phyloP scores from a whole-genome alignment of 257 asterid genomes.

The Osmanthus fragrans region DNA sequence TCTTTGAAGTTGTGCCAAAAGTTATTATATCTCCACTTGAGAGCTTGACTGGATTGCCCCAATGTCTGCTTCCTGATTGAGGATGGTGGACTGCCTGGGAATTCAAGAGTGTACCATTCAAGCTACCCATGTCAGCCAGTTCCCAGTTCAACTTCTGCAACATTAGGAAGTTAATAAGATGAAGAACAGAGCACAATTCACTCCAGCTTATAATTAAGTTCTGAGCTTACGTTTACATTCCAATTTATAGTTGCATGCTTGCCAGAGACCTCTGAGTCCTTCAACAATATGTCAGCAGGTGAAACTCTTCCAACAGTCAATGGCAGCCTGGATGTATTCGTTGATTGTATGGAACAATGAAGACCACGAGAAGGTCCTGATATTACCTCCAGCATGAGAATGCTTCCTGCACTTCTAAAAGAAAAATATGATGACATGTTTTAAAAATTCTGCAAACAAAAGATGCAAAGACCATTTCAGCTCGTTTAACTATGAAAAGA shows the following conservation, averaged over 20 bases:
- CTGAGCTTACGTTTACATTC: constrained; percentile 68
- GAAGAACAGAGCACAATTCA: constrained; percentile 23
- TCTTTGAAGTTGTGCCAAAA: constrained; percentile 74
- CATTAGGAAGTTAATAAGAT: constrained; percentile 26
- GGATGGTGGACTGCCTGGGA: constrained; percentile 57
- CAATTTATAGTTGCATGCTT: constrained; percentile 91
- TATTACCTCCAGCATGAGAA: constrained; percentile 81
- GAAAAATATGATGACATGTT: constrained; percentile 65
- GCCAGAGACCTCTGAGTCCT: constrained; percentile 95
- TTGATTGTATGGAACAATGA: constrained; percentile 61
- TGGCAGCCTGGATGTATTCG: constrained; percentile 66
- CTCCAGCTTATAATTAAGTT: constrained; percentile 23
- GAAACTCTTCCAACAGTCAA: constrained; percentile 90
- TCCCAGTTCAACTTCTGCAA: constrained; percentile 91
- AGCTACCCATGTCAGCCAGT: constrained; percentile 97
- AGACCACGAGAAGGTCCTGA: constrained; percentile 86
- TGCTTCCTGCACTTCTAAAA: constrained; percentile 98
- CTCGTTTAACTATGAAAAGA: constrained; percentile 30
- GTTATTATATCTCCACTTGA: constrained; percentile 73
- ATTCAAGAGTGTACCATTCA: constrained; percentile 79
- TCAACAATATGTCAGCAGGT: constrained; percentile 69
- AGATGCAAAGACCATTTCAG: constrained; percentile 18
- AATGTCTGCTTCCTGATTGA: constrained; percentile 67
- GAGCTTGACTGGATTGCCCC: constrained; percentile 80
- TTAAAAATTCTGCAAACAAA: constrained; percentile 44